phyloP scores from a whole-genome alignment of 202 grass and related monocot species.

The Panicum virgatum region DNA sequence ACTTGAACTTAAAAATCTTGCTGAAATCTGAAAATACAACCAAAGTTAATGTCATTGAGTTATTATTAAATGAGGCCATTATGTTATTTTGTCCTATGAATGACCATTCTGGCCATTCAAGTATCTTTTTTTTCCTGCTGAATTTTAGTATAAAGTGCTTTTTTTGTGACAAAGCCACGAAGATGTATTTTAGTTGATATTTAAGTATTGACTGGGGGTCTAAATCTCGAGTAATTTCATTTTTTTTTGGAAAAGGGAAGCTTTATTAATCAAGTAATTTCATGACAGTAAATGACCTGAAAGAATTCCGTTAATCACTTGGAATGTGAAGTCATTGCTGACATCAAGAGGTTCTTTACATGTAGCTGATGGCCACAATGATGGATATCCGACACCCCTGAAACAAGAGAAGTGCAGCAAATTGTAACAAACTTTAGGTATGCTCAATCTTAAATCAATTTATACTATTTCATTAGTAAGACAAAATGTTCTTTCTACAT shows the following conservation, averaged over 20 bases:
- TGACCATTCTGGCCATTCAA: background rate
- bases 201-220: background rate
- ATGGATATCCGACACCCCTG: constrained; percentile 86
- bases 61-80: background rate
- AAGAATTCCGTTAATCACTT: constrained; percentile 97
- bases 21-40: constrained; percentile 76
- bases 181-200: background rate
- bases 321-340: constrained; percentile 76
- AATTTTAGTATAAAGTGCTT: background rate
- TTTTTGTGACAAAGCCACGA: background rate
- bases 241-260: too few species aligned
- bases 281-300: constrained; percentile 57
- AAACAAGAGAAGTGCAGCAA: constrained; percentile 11
- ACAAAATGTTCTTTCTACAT: constrained; percentile 1
- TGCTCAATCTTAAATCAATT: background rate
- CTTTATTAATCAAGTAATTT: constrained; percentile 24
- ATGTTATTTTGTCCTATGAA: background rate
- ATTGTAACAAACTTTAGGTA: background rate
- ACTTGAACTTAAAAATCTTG: constrained; percentile 98
- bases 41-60: constrained; percentile 12
- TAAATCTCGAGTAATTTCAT: constrained; percentile 24
- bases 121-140: background rate
- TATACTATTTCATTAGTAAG: background rate
- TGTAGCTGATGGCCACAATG: constrained; percentile 69
- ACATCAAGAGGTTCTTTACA: constrained; percentile 96